Base-by-base conservation (phyloP, 2,329 filamentous ascomycete species). In the Talaromyces atroroseus region DNA sequence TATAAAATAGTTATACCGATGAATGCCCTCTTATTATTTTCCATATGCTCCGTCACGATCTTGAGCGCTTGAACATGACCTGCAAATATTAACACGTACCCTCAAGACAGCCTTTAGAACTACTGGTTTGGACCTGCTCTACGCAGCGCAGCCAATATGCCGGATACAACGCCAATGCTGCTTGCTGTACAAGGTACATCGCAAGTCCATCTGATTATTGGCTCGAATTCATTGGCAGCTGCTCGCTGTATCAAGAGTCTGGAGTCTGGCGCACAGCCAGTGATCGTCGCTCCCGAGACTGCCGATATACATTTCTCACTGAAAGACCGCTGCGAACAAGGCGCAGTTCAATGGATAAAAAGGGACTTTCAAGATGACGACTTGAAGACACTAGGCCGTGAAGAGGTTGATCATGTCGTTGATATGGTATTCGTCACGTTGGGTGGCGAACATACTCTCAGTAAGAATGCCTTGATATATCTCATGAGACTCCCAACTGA, bases 341-440 rank as follows among this genome's bases (percentile, higher is more conserved):
- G 75, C 14, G 64, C 69, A 26, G 71, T 74, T 20, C 66, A 71
- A 51, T 77, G 73, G 73, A 60, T 79, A 5, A 67, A 65, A 51
- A 66, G 72, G 38, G 68, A 76, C 0, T 95, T 96, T 64, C 71
- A 82, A 51, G 86, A 92, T 38, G 74, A 76, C 0, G 88, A 96
- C 68, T 72, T 96, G 53, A 85, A 84, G 42, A 84, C 78, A 1
- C 76, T 96, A 2, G 94, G 94, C n/a, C 82, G 94, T 52, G 80
- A 84, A 42, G 90, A 95, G 57, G 86, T 96, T 10, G 85, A 83
- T 60, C 68, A 76, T 54, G 83, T 95, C 4, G 92, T 96, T 16
- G 94, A 99, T 71, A 88, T 89, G 55, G 94, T 99, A 40, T 97
- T 97, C 71, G 85, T 97, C 38, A 96, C 91, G 1, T 66, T 77